Evolutionary conservation across 2,329 filamentous ascomycete species (phyloP), one percentile per base, ranked within the genome.

Genomic region (Diaporthe citri): DNA sequence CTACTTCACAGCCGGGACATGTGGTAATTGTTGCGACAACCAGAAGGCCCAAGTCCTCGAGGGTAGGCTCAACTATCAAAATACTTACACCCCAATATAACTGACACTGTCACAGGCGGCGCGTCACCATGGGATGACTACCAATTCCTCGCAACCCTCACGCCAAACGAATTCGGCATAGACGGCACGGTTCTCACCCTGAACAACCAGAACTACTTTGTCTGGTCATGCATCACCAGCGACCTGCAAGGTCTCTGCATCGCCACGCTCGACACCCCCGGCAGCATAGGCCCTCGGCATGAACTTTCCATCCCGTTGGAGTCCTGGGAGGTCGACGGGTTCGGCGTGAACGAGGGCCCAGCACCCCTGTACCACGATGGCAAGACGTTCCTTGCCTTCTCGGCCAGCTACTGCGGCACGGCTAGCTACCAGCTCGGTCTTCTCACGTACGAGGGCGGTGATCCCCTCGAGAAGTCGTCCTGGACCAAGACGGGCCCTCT

Each of bases 331-430:
- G 59, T 67, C 28, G 39, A 55, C 17, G 41, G 34, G 1, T 51
- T 66, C 39, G 59, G 46, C 36, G 57, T 73, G 2, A 73, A 73
- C 20, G 71, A 73, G 17, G 71, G 15, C 1, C 59, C 71, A 5
- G 57, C 59, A 10, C 76, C 76, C 2, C 72, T 77, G 13, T 75
- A 75, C 10, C 75, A 77, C 48, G 66, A 71, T 4, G 73, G 70
- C 17, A 74, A 77, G 20, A 75, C 76, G 20, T 77, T 74, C 75
- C 70, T 77, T 13, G 70, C 73, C 28, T 77, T 76, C 73, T 77
- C 76, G 6, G 76, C 66, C 2, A 77, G 75, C 7, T 74, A 74
- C 71, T 77, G 76, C 70, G 73, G 71, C 7, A 77, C 75, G 41
- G 75, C 76, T 1, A 76, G 75, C 52, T 77, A 77, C 71, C 72